Conservation (phyloP, 495 filamentous ascomycete species). For the Penicillium lividum region DNA sequence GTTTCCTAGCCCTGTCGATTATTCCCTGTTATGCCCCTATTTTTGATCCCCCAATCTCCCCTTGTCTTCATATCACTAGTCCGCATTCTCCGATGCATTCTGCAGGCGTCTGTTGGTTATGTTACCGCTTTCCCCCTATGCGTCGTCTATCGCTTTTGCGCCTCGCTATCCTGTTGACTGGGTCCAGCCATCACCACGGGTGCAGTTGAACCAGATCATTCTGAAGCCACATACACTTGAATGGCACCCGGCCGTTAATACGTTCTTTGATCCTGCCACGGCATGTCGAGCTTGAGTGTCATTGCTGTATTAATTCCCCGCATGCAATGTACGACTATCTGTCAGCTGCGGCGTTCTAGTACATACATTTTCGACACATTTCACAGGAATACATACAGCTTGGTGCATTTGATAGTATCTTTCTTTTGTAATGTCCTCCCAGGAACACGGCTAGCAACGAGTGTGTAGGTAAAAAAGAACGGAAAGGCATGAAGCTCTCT, state of each 20-base stretch:
- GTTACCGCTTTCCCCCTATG: conserved; percentile 27
- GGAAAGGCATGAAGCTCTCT: background rate
- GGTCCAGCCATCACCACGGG: conserved; percentile 13
- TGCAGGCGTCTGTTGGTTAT: conserved; percentile 50
- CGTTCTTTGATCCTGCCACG: conserved; percentile 5
- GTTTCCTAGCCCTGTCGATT: conserved; percentile 27
- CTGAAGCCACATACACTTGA: conserved; percentile 20
- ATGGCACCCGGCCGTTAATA: conserved; percentile 6
- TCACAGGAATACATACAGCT: conserved; percentile 20
- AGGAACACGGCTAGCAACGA: background rate
- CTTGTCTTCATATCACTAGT: conserved; percentile 32
- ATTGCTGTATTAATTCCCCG: conserved; percentile 19
- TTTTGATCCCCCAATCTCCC: conserved; percentile 22
- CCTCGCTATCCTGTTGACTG: conserved; percentile 19
- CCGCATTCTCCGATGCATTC: conserved; percentile 44
- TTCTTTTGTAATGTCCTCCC: background rate
- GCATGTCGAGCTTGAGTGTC: background rate
- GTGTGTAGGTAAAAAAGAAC: too few relatives aligned
- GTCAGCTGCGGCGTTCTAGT: conserved; percentile 31
- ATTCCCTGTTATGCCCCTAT: conserved; percentile 32
- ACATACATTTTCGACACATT: conserved; percentile 31
- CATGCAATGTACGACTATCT: conserved; percentile 38
- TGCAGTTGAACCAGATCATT: conserved; percentile 28
- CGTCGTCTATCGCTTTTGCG: conserved; percentile 24
- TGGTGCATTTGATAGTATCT: conserved; percentile 6